Base-by-base conservation (phyloP, 2,329 filamentous ascomycete species). In the Talaromyces sp. region DNA sequence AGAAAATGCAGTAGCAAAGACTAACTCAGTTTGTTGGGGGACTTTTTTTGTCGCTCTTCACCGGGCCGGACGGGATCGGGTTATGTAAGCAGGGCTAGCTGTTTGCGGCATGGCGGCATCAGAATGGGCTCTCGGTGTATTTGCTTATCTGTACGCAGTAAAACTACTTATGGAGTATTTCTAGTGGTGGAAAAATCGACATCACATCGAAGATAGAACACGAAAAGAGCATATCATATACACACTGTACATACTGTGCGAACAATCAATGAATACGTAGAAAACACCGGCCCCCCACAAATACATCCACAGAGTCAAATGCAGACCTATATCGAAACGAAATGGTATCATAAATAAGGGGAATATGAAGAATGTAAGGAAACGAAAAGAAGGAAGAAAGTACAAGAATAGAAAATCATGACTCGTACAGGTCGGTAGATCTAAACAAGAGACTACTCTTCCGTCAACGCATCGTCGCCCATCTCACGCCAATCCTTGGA, bases 401-500 rank as follows among this genome's bases (percentile, higher is more conserved):
- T 48, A 63, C n/a, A 35, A 28, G 42, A 46, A n/a, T 18, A 50
- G 18, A 40, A 59, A 59, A 33, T 58, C 37, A 57, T 54, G 50
- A 54, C 50, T 54, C 50, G 50, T 54, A 54, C 28, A 35, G 21
- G 23, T 28, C 18, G 18, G 42, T 16, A 28, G 31, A 56, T 40
- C 16, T 40, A 35, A 25, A 25, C 7, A 25, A 57, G 21, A 46
- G 5, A 64, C 67, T 69, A 78, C 68, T 85, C 83, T 72, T 85
- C 83, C 67, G 81, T 83, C 67, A 85, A 75, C 52, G 90, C 88
- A 69, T 92, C 92, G 60, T 90, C 89, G 31, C 88, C 88, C 67
- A 89, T 88, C 69, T 97, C 93, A 64, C 93, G 86, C 95, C 95
- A 99, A 69, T 96, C 92, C 54, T 92, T 87, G 70, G 91, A 95